A percentile compares a stretch with the other conserved stretches of the same genome.
Conservation (phyloP, 163 green algal genomes). For the Coccomyxa subellipsoidea region DNA sequence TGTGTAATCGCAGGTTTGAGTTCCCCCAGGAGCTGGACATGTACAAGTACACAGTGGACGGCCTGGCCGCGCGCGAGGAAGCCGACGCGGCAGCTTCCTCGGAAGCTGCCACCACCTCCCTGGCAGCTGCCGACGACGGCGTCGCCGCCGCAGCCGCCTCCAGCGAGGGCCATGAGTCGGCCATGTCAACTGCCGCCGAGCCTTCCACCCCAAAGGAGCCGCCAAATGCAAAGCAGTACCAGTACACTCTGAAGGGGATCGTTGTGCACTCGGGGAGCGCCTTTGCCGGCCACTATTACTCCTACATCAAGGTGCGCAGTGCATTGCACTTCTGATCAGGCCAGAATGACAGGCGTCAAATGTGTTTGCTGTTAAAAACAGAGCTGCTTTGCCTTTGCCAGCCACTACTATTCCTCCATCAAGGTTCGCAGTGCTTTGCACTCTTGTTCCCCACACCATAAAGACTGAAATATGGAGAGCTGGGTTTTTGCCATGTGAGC, state of each 20-base stretch:
- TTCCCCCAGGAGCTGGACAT: conserved; percentile 83
- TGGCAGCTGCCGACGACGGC: background rate
- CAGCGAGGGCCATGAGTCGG: background rate
- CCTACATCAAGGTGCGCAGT: conserved; percentile 61
- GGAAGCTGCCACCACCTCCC: background rate
- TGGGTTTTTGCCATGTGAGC: too few species aligned
- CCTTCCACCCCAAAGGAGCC: background rate
- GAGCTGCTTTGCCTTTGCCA: conserved; percentile 77
- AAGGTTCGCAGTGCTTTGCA: conserved; percentile 44
- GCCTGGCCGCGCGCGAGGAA: conserved; percentile 53
- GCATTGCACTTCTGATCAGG: too few species aligned
- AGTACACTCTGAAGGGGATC: conserved; percentile 74
- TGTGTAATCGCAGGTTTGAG: conserved; percentile 84
- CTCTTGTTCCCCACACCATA: too few species aligned
- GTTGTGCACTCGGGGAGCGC: conserved; percentile 80
- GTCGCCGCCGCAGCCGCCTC: background rate
- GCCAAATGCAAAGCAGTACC: conserved; percentile 4
- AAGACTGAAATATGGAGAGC: too few species aligned
- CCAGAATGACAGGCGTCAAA: too few species aligned
- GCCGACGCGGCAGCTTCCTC: conserved; percentile 5
- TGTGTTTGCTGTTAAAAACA: too few species aligned
- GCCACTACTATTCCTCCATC: conserved; percentile 84
- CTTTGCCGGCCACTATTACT: conserved; percentile 85
- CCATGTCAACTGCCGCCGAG: background rate
- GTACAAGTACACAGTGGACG: conserved; percentile 77